Evolutionary conservation across 495 filamentous ascomycete genomes (phyloP).

Genomic region (Clavariopsis aquatica): DNA sequence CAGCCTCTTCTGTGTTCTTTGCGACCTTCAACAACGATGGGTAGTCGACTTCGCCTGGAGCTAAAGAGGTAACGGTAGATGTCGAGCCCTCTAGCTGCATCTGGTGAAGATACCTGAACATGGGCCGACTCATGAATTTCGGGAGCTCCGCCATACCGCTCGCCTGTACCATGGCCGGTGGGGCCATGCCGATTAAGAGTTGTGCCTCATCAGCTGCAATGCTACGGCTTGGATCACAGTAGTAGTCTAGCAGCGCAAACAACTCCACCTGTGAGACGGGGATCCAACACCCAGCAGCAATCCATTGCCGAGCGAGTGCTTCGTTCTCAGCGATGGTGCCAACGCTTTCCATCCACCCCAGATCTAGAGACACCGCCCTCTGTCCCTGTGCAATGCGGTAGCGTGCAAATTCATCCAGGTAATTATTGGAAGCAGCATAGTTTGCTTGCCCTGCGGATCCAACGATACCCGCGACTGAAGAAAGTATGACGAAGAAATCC

Average conservation of each 20-base stretch:
- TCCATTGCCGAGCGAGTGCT: neutral
- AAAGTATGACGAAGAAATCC: constrained; percentile 32
- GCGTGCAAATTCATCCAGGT: constrained; percentile 17
- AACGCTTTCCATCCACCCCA: constrained; percentile 8
- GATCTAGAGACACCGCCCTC: constrained; percentile 7
- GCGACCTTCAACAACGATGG: neutral
- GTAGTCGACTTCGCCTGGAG: neutral
- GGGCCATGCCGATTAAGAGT: neutral
- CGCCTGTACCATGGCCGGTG: neutral
- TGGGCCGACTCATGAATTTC: neutral
- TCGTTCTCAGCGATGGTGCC: constrained; percentile 29
- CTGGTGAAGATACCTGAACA: constrained; percentile 4
- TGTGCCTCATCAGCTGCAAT: neutral
- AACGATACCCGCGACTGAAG: constrained; percentile 18
- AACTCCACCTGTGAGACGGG: constrained; percentile 1
- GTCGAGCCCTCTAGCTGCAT: neutral
- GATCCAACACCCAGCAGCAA: constrained; percentile 3
- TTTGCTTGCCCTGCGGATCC: constrained; percentile 10
- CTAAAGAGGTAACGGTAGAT: neutral
- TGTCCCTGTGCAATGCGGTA: constrained; percentile 13
- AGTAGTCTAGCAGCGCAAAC: constrained; percentile 18
- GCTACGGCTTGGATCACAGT: constrained; percentile 8
- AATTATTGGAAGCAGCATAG: constrained; percentile 19
- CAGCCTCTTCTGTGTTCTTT: neutral
- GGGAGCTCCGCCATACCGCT: neutral